A percentile compares a stretch with the other conserved stretches of the same genome.
Evolutionary conservation across 1,139 yeast genomes (phyloP).

Genomic region (Yamadazyma diospyri): DNA sequence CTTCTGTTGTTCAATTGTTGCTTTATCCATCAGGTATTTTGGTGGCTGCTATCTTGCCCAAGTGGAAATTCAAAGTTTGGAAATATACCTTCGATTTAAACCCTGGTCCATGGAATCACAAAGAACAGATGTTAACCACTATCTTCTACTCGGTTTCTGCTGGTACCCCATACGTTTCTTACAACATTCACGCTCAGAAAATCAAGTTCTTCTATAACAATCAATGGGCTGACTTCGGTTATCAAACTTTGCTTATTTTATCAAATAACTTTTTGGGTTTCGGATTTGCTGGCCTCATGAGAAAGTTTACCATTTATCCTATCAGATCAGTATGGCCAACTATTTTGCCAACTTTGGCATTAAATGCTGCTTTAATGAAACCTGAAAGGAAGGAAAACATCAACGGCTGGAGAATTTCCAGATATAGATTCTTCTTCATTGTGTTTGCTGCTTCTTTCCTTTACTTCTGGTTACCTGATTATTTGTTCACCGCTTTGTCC

Average conservation of each 20-base stretch:
- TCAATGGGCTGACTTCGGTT: constrained; percentile 42
- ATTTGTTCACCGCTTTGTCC: constrained; percentile 25
- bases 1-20: constrained; percentile 34
- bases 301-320: constrained; percentile 54
- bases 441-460: constrained; percentile 20
- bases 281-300: constrained; percentile 56
- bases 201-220: constrained; percentile 31
- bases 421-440: constrained; percentile 24
- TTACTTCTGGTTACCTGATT: constrained; percentile 29
- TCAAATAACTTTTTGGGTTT: constrained; percentile 57
- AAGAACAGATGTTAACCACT: constrained; percentile 61
- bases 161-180: constrained; percentile 18
- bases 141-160: constrained; percentile 21
- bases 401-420: constrained; percentile 29
- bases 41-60: constrained; percentile 46
- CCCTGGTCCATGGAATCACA: constrained; percentile 56
- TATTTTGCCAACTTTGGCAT: constrained; percentile 49
- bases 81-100: constrained; percentile 36
- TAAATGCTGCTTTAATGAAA: constrained; percentile 47
- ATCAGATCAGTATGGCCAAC: constrained; percentile 53
- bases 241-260: constrained; percentile 44
- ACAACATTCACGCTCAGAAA: constrained; percentile 37
- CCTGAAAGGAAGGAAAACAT: constrained; percentile 36
- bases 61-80: constrained; percentile 25
- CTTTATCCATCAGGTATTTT: constrained; percentile 55